Evolutionary conservation across 108 stramenopile genomes (phyloP).

Genomic region (Cyclotella choctawhatcheeana): DNA sequence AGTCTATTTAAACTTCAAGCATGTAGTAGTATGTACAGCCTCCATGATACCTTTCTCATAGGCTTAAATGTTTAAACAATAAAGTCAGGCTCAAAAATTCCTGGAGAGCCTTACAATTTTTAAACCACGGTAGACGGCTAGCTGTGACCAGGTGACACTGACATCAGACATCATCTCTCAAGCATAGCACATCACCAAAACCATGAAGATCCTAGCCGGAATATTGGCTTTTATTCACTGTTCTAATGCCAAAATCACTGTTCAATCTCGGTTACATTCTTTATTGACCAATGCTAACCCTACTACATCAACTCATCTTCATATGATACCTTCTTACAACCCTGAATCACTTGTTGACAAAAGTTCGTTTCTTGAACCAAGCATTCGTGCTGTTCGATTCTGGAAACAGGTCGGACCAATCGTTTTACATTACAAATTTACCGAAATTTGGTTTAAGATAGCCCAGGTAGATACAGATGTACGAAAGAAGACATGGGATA

Average conservation of each 20-base stretch:
- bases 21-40: too few species aligned
- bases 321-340: background rate
- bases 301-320: background rate
- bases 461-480: constrained; percentile 29
- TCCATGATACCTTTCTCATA: too few species aligned
- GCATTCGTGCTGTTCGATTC: constrained; percentile 58
- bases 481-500: constrained; percentile 54
- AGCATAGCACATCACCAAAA: too few species aligned
- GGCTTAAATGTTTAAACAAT: too few species aligned
- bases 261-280: background rate
- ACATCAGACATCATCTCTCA: too few species aligned
- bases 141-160: too few species aligned
- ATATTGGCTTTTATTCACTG: background rate
- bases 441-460: constrained; percentile 60
- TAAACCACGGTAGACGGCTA: too few species aligned
- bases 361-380: constrained; percentile 18
- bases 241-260: too few species aligned
- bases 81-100: too few species aligned
- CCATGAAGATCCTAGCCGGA: too few species aligned
- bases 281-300: background rate
- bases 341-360: background rate
- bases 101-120: too few species aligned
- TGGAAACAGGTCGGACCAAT: constrained; percentile 73
- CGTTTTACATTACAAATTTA: constrained; percentile 73
- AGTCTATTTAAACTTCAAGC: too few species aligned